Conservation (phyloP, 2,329 filamentous ascomycete genomes). For the Talaromyces sp. region DNA sequence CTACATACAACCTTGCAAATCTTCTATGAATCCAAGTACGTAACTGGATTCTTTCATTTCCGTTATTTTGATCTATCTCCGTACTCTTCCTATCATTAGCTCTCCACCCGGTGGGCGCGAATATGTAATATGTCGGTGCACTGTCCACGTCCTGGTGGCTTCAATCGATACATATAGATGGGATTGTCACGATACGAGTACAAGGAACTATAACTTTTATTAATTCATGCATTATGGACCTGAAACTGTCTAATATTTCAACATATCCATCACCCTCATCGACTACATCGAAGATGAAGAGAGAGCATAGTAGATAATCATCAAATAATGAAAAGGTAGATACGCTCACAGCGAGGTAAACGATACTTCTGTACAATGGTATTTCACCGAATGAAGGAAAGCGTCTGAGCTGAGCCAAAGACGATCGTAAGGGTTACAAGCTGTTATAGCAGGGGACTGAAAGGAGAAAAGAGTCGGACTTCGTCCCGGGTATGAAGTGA, state of each 20-base stretch:
- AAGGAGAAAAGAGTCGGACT: neutral
- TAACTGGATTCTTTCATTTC: too few relatives aligned
- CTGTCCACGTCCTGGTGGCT: neutral
- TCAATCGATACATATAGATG: neutral
- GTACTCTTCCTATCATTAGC: too few relatives aligned
- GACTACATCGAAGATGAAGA: neutral
- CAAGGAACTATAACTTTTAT: neutral
- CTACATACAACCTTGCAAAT: neutral
- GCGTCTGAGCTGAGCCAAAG: too few relatives aligned
- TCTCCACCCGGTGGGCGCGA: too few relatives aligned
- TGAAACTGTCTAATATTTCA: neutral
- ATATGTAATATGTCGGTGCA: neutral
- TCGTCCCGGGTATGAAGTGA: constrained; percentile 7
- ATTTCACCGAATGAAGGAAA: constrained; percentile 5
- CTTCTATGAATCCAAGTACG: too few relatives aligned
- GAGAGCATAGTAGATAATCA: neutral
- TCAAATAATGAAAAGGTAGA: neutral
- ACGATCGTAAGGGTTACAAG: constrained; percentile 1
- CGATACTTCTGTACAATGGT: constrained; percentile 13
- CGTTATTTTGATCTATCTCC: too few relatives aligned
- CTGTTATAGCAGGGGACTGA: constrained; percentile 1
- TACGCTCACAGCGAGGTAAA: neutral
- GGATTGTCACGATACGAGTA: too few relatives aligned
- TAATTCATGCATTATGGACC: neutral
- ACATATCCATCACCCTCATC: neutral